Evolutionary conservation across 345 rosid genomes (phyloP).

Genomic region (Eucalyptus brandiana): DNA sequence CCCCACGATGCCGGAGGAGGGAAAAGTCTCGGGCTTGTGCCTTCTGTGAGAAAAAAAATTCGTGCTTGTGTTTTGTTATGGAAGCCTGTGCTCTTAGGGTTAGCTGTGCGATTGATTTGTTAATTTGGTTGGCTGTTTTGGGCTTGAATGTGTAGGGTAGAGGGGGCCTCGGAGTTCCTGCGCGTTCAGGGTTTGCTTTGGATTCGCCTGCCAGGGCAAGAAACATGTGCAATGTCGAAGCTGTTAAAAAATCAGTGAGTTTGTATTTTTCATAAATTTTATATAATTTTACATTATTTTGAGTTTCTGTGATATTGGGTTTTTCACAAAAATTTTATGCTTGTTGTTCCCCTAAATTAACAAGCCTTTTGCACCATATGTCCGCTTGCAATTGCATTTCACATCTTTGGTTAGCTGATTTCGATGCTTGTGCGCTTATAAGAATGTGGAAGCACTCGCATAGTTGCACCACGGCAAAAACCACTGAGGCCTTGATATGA

Average conservation of each 20-base stretch:
- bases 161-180: not conserved
- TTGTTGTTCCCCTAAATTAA: not conserved
- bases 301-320: not conserved
- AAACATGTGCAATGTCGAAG: not conserved
- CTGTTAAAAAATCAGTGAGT: not conserved
- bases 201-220: not conserved
- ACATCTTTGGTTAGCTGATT: not conserved
- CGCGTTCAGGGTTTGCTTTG: not conserved
- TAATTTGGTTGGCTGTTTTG: not conserved
- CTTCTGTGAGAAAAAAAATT: not conserved
- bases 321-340: not conserved
- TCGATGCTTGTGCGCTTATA: not conserved
- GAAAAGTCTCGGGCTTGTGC: not conserved
- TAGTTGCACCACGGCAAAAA: not conserved
- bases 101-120: not conserved
- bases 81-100: not conserved
- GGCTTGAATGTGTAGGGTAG: not conserved
- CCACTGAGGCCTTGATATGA: not conserved
- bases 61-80: not conserved
- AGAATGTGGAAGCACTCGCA: not conserved
- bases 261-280: not conserved
- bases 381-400: not conserved
- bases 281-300: not conserved
- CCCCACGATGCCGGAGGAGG: not conserved
- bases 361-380: not conserved